Evolutionary conservation across 345 rosid genomes (phyloP), one percentile per base, ranked within the genome.

Genomic region (Orychophragmus violaceus): DNA sequence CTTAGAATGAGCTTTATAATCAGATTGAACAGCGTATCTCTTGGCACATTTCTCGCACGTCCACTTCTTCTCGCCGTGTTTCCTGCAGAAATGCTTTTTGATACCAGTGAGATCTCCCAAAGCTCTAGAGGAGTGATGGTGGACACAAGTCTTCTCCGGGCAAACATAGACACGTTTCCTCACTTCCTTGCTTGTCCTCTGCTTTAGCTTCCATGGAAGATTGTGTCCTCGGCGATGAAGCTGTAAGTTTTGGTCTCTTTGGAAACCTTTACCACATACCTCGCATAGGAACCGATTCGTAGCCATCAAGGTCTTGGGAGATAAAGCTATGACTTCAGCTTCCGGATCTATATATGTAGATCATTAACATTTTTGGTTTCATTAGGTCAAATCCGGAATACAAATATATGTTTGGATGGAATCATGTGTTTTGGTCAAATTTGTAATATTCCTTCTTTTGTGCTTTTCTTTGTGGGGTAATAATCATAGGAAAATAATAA

Each of bases 161-260:
- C 96, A 94, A 49, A 94, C 96, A 13, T 90, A 94, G n/a, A 94
- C 99, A 4, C 99, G 79, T 66, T 94, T 94, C 65, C 80, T 80
- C 22, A 75, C 67, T 81, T 94, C 99, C 64, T 94, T 90, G 57
- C 76, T 83, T 16, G 83, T 85, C 80, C 99, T 82, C 75, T 94
- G 99, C 95, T 94, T 94, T n/a, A 94, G 82, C 82, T 90, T 94
- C 99, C 99, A 94, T 21, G 99, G 99, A 62, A 94, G 91, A 79
- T 94, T 94, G 76, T 94, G 99, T 14, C 97, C 99, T 9, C 99
- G 77, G 12, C 97, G 75, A 59, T 94, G 99, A 25, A 94, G 96
- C 19, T 94, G 99, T 51, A 94, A 83, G 77, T 94, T 94, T 54
- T 94, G 99, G 71, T 94, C 97, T 75, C 99, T 88, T 76, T 88